phyloP scores from a whole-genome alignment of 257 asterid species.

The Nicotiana otophora region DNA sequence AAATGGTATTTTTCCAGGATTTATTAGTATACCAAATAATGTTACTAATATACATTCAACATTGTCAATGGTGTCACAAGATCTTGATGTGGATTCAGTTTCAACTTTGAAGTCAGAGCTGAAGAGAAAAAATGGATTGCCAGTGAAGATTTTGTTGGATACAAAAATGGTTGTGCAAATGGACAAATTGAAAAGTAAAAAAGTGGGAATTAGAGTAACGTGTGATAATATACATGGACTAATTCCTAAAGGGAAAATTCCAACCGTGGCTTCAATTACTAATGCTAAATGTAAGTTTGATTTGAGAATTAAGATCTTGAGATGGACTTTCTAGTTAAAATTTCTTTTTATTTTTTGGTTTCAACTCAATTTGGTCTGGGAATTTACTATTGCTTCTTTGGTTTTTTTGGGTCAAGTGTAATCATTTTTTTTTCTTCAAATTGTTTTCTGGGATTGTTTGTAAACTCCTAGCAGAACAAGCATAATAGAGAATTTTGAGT shows the following conservation, averaged over 20 bases:
- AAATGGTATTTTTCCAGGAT: conserved; percentile 42
- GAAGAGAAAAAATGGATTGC: conserved; percentile 52
- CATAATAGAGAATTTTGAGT: not conserved
- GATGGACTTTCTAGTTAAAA: conserved; percentile 50
- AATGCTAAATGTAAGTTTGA: conserved; percentile 71
- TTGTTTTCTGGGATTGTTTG: not conserved
- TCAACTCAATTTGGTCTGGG: not conserved
- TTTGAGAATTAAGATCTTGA: conserved; percentile 83
- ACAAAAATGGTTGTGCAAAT: conserved; percentile 54
- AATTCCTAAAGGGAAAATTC: conserved; percentile 57
- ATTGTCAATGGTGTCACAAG: conserved; percentile 26
- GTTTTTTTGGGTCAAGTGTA: not conserved
- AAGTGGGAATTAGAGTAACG: conserved; percentile 63
- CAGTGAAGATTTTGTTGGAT: conserved; percentile 56
- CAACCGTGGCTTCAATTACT: conserved; percentile 40
- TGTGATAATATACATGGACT: conserved; percentile 66
- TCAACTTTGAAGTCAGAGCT: conserved; percentile 50
- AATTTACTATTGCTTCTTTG: not conserved
- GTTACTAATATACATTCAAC: conserved; percentile 44
- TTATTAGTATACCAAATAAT: conserved; percentile 36
- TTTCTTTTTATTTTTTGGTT: not conserved
- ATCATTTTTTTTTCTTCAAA: not conserved
- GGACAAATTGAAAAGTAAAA: conserved; percentile 62
- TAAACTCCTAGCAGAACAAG: not conserved
- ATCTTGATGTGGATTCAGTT: conserved; percentile 47